Evolutionary conservation across 116 monocot genomes (phyloP).

Genomic region (Trichopus zeylanicus): DNA sequence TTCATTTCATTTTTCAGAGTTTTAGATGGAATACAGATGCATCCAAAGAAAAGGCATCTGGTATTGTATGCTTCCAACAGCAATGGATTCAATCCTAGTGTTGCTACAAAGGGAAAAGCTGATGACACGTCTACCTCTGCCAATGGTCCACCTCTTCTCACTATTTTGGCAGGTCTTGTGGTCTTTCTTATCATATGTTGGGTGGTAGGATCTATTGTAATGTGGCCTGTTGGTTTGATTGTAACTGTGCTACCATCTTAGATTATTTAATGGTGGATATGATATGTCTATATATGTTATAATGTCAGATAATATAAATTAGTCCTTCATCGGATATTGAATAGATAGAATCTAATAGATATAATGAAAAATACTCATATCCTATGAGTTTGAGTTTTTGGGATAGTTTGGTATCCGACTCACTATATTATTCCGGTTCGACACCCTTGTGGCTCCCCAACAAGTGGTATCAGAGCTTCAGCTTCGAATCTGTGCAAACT

Average conservation of each 20-base stretch:
- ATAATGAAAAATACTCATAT: too few relatives aligned
- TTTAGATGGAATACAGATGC: background rate
- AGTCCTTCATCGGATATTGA: too few relatives aligned
- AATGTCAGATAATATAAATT: background rate
- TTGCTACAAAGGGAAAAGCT: slow-evolving; percentile 7
- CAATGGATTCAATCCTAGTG: slow-evolving; percentile 8
- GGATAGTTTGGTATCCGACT: too few relatives aligned
- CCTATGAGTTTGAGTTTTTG: too few relatives aligned
- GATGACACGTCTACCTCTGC: slow-evolving; percentile 1
- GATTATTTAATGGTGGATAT: background rate
- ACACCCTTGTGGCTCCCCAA: too few relatives aligned
- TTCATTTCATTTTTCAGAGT: background rate
- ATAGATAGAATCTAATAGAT: too few relatives aligned
- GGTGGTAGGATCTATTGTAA: slow-evolving; percentile 29
- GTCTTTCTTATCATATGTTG: slow-evolving; percentile 60
- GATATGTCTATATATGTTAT: background rate
- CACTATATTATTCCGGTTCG: too few relatives aligned
- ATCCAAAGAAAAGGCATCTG: background rate
- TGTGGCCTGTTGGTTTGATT: slow-evolving; percentile 54
- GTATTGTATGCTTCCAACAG: slow-evolving; percentile 15
- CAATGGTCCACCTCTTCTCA: slow-evolving; percentile 41
- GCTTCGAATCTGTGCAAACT: too few relatives aligned
- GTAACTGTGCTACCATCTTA: slow-evolving; percentile 25
- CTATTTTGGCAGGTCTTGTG: slow-evolving; percentile 48
- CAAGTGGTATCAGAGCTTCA: too few relatives aligned